These are phyloP conservation scores for Elaeis guineensis DNA, from an alignment of 176 grass and related monocot species.

Conservation along the genomic window DNA sequence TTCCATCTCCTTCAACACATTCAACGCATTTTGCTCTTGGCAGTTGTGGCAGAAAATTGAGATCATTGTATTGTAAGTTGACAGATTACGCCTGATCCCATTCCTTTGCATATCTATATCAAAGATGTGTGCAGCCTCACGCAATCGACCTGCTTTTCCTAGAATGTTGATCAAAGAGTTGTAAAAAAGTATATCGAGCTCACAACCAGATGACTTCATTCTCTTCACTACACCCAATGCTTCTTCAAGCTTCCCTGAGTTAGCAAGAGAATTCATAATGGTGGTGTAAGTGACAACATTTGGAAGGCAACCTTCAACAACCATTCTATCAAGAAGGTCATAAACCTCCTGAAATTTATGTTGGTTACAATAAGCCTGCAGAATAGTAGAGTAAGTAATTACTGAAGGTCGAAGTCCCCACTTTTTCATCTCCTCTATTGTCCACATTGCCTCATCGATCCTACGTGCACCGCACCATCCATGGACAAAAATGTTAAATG, in stretches of 20 bases:
- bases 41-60: slow-evolving; percentile 52
- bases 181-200: slow-evolving; percentile 67
- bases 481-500: slow-evolving; percentile 81
- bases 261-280: slow-evolving; percentile 68
- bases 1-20: slow-evolving; percentile 63
- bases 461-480: slow-evolving; percentile 64
- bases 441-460: slow-evolving; percentile 76
- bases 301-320: slow-evolving; percentile 50
- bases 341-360: slow-evolving; percentile 46
- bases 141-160: slow-evolving; percentile 39
- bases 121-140: slow-evolving; percentile 59
- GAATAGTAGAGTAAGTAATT: slow-evolving; percentile 64
- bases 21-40: slow-evolving; percentile 46
- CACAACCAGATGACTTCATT: slow-evolving; percentile 70
- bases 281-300: slow-evolving; percentile 76
- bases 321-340: slow-evolving; percentile 76
- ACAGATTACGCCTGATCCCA: slow-evolving; percentile 30
- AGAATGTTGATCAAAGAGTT: slow-evolving; percentile 75
- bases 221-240: slow-evolving; percentile 47
- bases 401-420: slow-evolving; percentile 46
- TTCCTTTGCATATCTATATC: slow-evolving; percentile 62
- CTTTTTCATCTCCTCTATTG: slow-evolving; percentile 57
- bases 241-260: slow-evolving; percentile 46
- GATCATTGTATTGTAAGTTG: slow-evolving; percentile 82
- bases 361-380: slow-evolving; percentile 74